These are phyloP conservation scores for Boletus pseudopeckii DNA, from an alignment of 768 basidiomycete genomes.

Conservation along the genomic window DNA sequence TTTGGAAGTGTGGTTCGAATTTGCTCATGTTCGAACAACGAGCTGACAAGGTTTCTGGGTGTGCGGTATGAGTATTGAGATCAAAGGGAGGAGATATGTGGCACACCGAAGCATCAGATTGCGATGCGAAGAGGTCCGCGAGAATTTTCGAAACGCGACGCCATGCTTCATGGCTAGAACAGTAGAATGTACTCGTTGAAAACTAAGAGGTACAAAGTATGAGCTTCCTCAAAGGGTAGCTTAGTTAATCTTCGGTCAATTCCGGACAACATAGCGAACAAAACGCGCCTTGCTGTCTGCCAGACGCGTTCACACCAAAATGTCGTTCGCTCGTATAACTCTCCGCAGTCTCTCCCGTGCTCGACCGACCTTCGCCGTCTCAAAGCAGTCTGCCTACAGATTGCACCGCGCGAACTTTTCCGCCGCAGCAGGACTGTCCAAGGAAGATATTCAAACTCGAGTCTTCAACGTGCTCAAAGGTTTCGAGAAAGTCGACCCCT, in stretches of 20 bases:
- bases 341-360: slow-evolving; percentile 29
- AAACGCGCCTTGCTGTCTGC: background rate
- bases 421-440: slow-evolving; percentile 22
- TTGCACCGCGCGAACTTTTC: slow-evolving; percentile 33
- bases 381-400: slow-evolving; percentile 30
- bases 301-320: slow-evolving; percentile 26
- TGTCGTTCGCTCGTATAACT: slow-evolving; percentile 35
- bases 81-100: background rate
- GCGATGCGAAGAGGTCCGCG: slow-evolving; percentile 87
- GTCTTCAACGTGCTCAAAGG: slow-evolving; percentile 31
- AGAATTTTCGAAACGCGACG: slow-evolving; percentile 86
- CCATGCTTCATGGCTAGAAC: slow-evolving; percentile 86
- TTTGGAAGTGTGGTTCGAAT: slow-evolving; percentile 96
- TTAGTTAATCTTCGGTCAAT: slow-evolving; percentile 21
- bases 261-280: slow-evolving; percentile 15
- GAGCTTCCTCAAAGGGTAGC: background rate
- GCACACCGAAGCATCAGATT: slow-evolving; percentile 87
- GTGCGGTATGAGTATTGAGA: slow-evolving; percentile 6
- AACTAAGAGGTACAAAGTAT: background rate
- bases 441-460: slow-evolving; percentile 22
- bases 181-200: background rate
- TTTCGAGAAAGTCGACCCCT: slow-evolving; percentile 28
- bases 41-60: slow-evolving; percentile 86
- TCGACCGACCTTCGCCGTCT: slow-evolving; percentile 27
- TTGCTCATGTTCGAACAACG: slow-evolving; percentile 90